Percentiles rank a stretch among this genome's conserved stretches.
Conservation (phyloP, 78 protist genomes). For the Tieghemostelium lacteum region DNA sequence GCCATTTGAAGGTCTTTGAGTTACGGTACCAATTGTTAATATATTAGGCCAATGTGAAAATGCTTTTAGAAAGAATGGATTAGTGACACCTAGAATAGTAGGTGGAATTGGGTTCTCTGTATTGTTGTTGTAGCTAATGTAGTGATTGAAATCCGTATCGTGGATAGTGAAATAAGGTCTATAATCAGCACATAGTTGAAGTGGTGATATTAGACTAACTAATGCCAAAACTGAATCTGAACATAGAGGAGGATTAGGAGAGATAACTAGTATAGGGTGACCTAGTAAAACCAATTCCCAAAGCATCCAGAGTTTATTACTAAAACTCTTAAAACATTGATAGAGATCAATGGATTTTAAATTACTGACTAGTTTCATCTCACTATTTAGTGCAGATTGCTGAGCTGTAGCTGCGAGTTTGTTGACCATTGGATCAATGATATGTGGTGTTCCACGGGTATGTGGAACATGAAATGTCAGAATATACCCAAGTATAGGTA, state of each 20-base stretch:
- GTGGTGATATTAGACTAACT: conserved; percentile 73
- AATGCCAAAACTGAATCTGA: conserved; percentile 79
- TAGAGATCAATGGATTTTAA: conserved; percentile 68
- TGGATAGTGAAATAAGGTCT: conserved; percentile 90
- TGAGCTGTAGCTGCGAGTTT: background rate
- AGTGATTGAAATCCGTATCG: conserved; percentile 81
- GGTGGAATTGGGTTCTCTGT: conserved; percentile 27
- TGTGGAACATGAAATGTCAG: conserved; percentile 75
- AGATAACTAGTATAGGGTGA: conserved; percentile 77
- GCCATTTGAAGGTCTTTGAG: background rate
- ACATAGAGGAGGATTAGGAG: conserved; percentile 70
- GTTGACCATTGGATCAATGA: conserved; percentile 48
- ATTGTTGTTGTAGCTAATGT: background rate
- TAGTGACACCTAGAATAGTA: conserved; percentile 84
- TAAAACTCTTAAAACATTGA: conserved; percentile 32
- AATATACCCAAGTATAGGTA: conserved; percentile 59
- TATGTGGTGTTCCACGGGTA: conserved; percentile 67
- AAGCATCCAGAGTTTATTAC: conserved; percentile 72
- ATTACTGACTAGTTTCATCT: conserved; percentile 52
- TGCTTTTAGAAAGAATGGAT: conserved; percentile 85
- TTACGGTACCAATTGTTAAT: conserved; percentile 31
- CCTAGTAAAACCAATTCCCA: conserved; percentile 87
- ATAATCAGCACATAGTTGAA: conserved; percentile 75
- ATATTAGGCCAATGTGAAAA: conserved; percentile 85
- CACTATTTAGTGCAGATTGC: background rate